Evolutionary conservation across 139 green algal genomes (phyloP).

Genomic region (Picocystis salinarum): DNA sequence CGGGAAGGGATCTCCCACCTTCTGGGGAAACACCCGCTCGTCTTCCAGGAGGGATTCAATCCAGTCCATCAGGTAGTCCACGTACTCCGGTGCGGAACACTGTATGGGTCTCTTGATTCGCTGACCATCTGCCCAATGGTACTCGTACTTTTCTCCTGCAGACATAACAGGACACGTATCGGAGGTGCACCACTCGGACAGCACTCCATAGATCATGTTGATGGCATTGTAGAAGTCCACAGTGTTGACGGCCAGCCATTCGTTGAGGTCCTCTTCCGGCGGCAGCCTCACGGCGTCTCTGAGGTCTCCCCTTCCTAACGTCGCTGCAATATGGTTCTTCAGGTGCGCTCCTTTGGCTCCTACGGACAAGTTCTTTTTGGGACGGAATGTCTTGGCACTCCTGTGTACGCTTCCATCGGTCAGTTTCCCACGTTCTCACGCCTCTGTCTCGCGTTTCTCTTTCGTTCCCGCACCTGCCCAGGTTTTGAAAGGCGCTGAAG

Average conservation of each 20-base stretch:
- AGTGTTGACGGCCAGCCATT: constrained; percentile 80
- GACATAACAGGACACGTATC: constrained; percentile 81
- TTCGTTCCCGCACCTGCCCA: not conserved
- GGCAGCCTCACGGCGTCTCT: constrained; percentile 63
- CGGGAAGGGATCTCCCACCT: constrained; percentile 67
- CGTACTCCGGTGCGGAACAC: constrained; percentile 74
- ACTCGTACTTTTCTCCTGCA: constrained; percentile 84
- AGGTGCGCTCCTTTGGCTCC: constrained; percentile 48
- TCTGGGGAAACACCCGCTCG: constrained; percentile 64
- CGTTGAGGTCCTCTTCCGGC: constrained; percentile 63
- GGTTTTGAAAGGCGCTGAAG: not conserved
- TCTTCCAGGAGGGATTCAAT: constrained; percentile 84
- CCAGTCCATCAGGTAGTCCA: constrained; percentile 92
- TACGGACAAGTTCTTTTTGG: not conserved
- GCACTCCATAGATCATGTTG: constrained; percentile 72
- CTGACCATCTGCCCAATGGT: constrained; percentile 90
- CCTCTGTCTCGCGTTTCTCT: not conserved
- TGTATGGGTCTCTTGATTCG: constrained; percentile 83
- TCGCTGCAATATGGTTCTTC: constrained; percentile 78
- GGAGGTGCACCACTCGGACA: constrained; percentile 84
- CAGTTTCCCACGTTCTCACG: not conserved
- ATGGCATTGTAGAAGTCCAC: constrained; percentile 95
- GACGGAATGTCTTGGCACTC: no score
- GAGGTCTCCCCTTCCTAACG: constrained; percentile 62
- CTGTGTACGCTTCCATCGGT: no score